A percentile compares a stretch with the other conserved stretches of the same genome.
Conservation (phyloP, 768 basidiomycete species). For the Panaeolus cyanescens region DNA sequence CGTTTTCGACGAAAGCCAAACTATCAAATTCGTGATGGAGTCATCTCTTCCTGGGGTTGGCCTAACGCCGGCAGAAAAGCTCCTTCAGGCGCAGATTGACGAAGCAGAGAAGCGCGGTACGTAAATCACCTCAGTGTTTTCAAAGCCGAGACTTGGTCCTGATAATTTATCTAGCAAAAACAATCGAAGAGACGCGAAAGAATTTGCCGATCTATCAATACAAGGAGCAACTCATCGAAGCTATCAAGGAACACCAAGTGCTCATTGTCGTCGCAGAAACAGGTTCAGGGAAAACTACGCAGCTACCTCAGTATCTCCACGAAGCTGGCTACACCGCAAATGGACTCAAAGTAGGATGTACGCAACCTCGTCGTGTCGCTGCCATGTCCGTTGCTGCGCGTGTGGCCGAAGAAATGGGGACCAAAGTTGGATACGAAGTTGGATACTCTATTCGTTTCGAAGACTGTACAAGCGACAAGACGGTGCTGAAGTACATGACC, state of each 20-base stretch:
- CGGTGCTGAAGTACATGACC: slow-evolving; percentile 99
- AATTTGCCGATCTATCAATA: slow-evolving; percentile 90
- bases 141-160: background rate
- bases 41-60: slow-evolving; percentile 64
- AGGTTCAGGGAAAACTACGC: slow-evolving; percentile 98
- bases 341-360: slow-evolving; percentile 92
- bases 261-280: slow-evolving; percentile 98
- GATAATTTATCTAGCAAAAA: slow-evolving; percentile 54
- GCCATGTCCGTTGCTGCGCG: slow-evolving; percentile 99
- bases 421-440: slow-evolving; percentile 95
- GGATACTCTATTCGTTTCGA: slow-evolving; percentile 99
- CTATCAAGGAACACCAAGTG: slow-evolving; percentile 89
- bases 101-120: slow-evolving; percentile 88
- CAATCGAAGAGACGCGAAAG: slow-evolving; percentile 93
- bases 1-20: slow-evolving; percentile 97
- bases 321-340: slow-evolving; percentile 93
- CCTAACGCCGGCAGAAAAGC: slow-evolving; percentile 83
- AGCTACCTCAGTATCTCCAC: slow-evolving; percentile 96
- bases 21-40: slow-evolving; percentile 94
- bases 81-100: slow-evolving; percentile 86
- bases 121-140: slow-evolving; percentile 18
- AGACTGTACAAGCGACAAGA: slow-evolving; percentile 99
- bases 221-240: slow-evolving; percentile 85
- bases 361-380: slow-evolving; percentile 97
- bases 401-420: slow-evolving; percentile 98